These are phyloP conservation scores for Penicillium subrubescens DNA, from an alignment of 495 filamentous ascomycete genomes.

Conservation along the genomic window DNA sequence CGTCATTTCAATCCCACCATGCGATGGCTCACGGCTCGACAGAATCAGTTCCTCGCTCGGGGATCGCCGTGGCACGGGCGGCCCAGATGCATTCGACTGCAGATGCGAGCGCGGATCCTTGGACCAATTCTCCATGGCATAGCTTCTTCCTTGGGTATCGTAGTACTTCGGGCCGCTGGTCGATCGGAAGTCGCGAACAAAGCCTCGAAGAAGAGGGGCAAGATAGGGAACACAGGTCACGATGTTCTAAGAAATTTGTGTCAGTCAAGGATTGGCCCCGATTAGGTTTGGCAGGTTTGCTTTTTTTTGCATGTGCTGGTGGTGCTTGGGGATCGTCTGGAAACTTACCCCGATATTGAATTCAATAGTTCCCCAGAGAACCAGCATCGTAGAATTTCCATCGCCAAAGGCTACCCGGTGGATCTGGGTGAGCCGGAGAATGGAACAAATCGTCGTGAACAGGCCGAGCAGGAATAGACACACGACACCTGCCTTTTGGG, in stretches of 20 bases:
- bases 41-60: constrained; percentile 53
- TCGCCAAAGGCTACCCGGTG: constrained; percentile 50
- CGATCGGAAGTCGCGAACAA: constrained; percentile 35
- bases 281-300: neutral
- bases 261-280: neutral
- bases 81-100: constrained; percentile 31
- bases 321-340: neutral
- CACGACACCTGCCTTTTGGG: constrained; percentile 55
- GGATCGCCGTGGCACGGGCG: constrained; percentile 26
- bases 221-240: constrained; percentile 50
- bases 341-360: constrained; percentile 55
- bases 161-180: constrained; percentile 30
- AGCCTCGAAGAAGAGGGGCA: constrained; percentile 45
- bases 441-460: constrained; percentile 60
- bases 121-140: constrained; percentile 39
- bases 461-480: constrained; percentile 59
- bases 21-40: constrained; percentile 22
- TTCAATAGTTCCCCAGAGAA: constrained; percentile 61
- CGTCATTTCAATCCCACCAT: constrained; percentile 46
- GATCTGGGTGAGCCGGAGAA: constrained; percentile 58
- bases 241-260: constrained; percentile 39
- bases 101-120: constrained; percentile 34
- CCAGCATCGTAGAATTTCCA: constrained; percentile 60
- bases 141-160: constrained; percentile 20
- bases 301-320: neutral